Base-by-base conservation (phyloP, 345 rosid genomes). In the Mangifera indica region DNA sequence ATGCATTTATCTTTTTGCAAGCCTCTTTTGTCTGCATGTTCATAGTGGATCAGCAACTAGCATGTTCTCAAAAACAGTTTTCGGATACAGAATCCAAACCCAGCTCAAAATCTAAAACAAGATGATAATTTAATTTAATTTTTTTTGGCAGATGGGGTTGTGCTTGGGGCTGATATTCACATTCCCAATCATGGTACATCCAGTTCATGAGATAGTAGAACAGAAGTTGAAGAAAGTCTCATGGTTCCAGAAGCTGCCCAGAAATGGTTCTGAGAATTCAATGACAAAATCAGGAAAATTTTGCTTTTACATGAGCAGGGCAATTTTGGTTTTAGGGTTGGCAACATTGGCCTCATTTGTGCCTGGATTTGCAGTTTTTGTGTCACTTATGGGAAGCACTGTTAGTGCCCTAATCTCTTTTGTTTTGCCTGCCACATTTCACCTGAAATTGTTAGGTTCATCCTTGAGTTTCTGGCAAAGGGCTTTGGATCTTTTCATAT, bases 141-240 rank as follows among this genome's bases (percentile, higher is more conserved):
- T 42, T 74, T 63, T 18, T 45, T 62, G 72, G 72, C 91, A 95
- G 98, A 76, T 89, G 73, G 99, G 96, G 8, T 65, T 95, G 82
- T 95, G 97, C 82, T 69, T 91, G 86, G 99, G 88, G 63, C 80
- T 95, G 44, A 60, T 85, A 3, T 95, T 95, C 81, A 92, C 98
- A 20, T 87, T 88, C 67, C 99, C 99, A 0, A 85, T 93, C 73
- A 91, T 89, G 98, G 82, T 88, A 4, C 97, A 88, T 69, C 99
- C 98, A 0, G 78, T 93, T 17, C 81, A 85, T 10, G 99, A 92
- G 89, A 93, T 95, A 58, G 76, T 91, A 32, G 98, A 93, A 68
- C 89, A 84, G 60, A 91, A 89, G 84, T 77, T 91, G 69, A 81
- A 81, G 73, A 87, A 68, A 54, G 62, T 55, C 0, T 26, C 48